These are phyloP conservation scores for Cajanus cajan DNA, from an alignment of 306 rosid species.

Conservation along the genomic window DNA sequence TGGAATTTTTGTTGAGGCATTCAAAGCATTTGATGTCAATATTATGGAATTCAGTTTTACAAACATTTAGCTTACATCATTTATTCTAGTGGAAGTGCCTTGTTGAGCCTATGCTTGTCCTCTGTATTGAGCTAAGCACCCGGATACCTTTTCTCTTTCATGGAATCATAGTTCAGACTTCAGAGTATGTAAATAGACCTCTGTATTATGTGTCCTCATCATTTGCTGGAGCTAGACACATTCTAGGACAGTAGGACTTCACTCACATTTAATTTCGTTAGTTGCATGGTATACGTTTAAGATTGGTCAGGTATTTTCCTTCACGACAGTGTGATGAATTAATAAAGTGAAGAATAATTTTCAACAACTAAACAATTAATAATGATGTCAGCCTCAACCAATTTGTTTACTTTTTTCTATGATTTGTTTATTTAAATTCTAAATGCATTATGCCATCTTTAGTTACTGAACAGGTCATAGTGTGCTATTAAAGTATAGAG, in stretches of 20 bases:
- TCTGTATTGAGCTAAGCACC: constrained; percentile 10
- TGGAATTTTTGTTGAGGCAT: constrained; percentile 95
- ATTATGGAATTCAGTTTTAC: constrained; percentile 22
- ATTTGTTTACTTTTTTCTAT: background rate
- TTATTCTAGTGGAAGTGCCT: constrained; percentile 14
- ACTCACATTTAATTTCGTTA: too few relatives aligned
- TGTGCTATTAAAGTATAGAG: background rate
- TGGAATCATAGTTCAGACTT: constrained; percentile 26
- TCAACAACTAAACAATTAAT: background rate
- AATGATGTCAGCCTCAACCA: background rate
- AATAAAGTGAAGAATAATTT: background rate
- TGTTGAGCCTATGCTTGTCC: background rate
- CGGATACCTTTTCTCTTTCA: background rate
- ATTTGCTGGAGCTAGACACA: too few relatives aligned
- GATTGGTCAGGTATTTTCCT: constrained; percentile 85
- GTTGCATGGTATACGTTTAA: constrained; percentile 68
- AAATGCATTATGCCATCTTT: too few relatives aligned
- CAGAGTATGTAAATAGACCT: too few relatives aligned
- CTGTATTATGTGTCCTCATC: too few relatives aligned
- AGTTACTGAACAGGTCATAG: too few relatives aligned
- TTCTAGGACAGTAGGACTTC: too few relatives aligned
- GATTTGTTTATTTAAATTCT: too few relatives aligned
- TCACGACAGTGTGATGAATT: constrained; percentile 1
- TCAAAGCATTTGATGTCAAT: constrained; percentile 21
- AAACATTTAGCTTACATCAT: constrained; percentile 3